Evolutionary conservation across 169 alveolate genomes (phyloP).

Genomic region (Babesia bigemina): DNA sequence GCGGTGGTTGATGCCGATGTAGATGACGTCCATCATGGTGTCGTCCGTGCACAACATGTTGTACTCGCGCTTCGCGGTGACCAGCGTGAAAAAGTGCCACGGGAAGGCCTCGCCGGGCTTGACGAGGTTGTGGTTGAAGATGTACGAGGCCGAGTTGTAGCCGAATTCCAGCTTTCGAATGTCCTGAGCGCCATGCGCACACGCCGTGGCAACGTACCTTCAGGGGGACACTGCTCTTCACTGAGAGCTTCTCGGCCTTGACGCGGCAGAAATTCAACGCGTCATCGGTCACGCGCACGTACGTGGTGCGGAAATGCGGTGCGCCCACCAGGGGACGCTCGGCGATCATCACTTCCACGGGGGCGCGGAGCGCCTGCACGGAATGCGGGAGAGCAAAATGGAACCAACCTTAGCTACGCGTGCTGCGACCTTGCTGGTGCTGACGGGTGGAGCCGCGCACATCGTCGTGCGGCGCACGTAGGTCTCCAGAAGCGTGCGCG

Average conservation of each 20-base stretch:
- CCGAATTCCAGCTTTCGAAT: constrained; percentile 29
- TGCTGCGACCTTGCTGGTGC: constrained; percentile 8
- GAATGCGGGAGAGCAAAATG: not conserved
- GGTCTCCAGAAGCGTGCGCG: constrained; percentile 1
- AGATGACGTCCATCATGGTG: constrained; percentile 15
- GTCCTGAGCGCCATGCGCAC: not conserved
- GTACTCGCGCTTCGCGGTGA: constrained; percentile 18
- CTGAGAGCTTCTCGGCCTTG: not conserved
- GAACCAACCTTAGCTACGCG: constrained; percentile 16
- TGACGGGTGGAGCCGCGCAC: not conserved
- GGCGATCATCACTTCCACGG: constrained; percentile 1
- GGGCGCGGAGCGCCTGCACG: constrained; percentile 16
- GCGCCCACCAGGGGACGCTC: constrained; percentile 7
- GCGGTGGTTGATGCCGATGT: constrained; percentile 20
- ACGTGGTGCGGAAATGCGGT: not conserved
- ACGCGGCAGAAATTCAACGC: constrained; percentile 19
- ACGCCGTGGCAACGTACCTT: not conserved
- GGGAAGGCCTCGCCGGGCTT: not conserved
- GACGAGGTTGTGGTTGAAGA: constrained; percentile 5
- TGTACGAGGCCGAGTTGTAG: constrained; percentile 15
- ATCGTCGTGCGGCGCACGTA: not conserved
- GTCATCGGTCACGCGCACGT: constrained; percentile 1
- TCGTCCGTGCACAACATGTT: constrained; percentile 14
- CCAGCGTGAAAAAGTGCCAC: constrained; percentile 41
- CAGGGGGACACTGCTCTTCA: not conserved